Percentiles rank a stretch among this genome's conserved stretches.
Evolutionary conservation across 2,329 filamentous ascomycete genomes (phyloP).

Genomic region (Claviceps africana): DNA sequence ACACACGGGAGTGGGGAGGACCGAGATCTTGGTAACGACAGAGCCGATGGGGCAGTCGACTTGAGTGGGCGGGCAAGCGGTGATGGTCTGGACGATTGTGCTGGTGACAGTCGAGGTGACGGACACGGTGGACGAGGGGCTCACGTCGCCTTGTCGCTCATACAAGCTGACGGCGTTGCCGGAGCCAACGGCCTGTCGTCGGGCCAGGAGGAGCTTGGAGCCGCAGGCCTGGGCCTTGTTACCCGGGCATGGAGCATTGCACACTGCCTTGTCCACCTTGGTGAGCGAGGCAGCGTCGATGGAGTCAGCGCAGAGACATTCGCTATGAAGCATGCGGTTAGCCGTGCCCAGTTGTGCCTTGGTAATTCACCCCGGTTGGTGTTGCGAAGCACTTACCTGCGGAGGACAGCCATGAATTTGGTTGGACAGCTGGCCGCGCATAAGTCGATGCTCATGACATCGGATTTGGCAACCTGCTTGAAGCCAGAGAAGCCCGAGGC

Average conservation of each 20-base stretch:
- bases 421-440: constrained; percentile 13
- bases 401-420: constrained; percentile 14
- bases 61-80: constrained; percentile 13
- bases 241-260: constrained; percentile 17
- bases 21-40: constrained; percentile 11
- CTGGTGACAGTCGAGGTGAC: constrained; percentile 15
- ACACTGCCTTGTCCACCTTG: constrained; percentile 9
- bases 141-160: neutral
- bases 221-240: constrained; percentile 13
- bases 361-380: neutral
- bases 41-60: constrained; percentile 13
- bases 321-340: constrained; percentile 5
- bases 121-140: neutral
- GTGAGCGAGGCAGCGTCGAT: constrained; percentile 6
- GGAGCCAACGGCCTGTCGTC: neutral
- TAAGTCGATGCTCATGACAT: constrained; percentile 12
- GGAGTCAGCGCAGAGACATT: constrained; percentile 17
- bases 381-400: constrained; percentile 9
- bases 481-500: constrained; percentile 13
- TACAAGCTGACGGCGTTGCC: constrained; percentile 3
- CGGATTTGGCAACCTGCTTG: constrained; percentile 4
- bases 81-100: constrained; percentile 16
- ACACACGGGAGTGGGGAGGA: constrained; percentile 10
- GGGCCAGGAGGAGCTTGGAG: constrained; percentile 1
- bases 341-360: neutral